Conservation (phyloP, 2,329 filamentous ascomycete genomes). For the Diaporthe ilicicola region DNA sequence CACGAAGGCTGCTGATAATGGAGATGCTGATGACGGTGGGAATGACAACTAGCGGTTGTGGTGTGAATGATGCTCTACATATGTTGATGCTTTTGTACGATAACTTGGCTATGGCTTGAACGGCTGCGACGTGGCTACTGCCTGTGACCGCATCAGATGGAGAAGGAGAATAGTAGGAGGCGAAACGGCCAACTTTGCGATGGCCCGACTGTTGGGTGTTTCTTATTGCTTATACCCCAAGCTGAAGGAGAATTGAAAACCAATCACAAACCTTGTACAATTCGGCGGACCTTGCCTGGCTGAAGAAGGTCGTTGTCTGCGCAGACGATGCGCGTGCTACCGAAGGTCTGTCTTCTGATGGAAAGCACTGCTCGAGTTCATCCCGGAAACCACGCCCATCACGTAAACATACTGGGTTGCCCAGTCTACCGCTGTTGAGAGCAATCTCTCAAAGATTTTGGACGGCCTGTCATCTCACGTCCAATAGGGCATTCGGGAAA, state of each 20-base stretch:
- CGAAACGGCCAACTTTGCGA: neutral
- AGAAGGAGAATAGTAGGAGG: neutral
- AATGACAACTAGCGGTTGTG: conserved; percentile 20
- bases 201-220: conserved; percentile 16
- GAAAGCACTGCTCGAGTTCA: neutral
- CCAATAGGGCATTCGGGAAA: neutral
- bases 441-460: no score
- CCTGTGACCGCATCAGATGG: neutral
- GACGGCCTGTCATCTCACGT: neutral
- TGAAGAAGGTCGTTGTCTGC: no score
- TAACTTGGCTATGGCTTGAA: conserved; percentile 9
- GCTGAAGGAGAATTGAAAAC: conserved; percentile 20
- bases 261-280: neutral
- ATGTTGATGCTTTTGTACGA: conserved; percentile 18
- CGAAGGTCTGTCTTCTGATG: neutral
- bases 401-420: neutral
- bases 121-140: neutral
- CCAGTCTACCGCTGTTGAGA: neutral
- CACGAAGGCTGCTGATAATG: conserved; percentile 1
- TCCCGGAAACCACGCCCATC: neutral
- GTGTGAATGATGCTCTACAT: conserved; percentile 18
- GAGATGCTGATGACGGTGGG: neutral
- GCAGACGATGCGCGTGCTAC: neutral
- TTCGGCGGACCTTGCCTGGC: neutral
- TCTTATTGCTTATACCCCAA: conserved; percentile 29